Base-by-base conservation (phyloP, 306 rosid genomes). In the Gynostemma pentaphyllum region DNA sequence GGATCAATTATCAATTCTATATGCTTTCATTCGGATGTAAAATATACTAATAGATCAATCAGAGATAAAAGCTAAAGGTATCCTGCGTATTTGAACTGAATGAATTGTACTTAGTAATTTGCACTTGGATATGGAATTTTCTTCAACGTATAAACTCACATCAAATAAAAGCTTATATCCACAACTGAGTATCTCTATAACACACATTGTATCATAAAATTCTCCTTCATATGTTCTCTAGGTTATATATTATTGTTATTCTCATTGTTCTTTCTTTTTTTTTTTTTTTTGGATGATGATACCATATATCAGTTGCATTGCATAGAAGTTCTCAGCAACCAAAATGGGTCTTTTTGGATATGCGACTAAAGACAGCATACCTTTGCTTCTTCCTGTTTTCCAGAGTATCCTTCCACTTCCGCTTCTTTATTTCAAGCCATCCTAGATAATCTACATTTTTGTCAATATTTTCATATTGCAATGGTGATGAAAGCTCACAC, bases 401-500 rank as follows among this genome's bases (percentile, higher is more conserved):
- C 69, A 88, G 75, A 64, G 73, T 80, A 74, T 69, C 61, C 82
- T 86, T 86, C 98, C 98, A 92, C 74, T 70, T 86, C 61, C 87
- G 75, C 81, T 92, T 92, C 83, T 88, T 86, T 36, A 72, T 70
- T 79, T 86, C 85, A 80, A 92, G 98, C 98, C 98, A 92, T 57
- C 90, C 88, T 73, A 79, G 87, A 78, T 92, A 92, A 82, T 92
- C 96, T 41, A 86, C 80, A 67, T 66, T 74, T 79, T 61, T 75
- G 78, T 84, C 98, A 54, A 88, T 72, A 61, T 66, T 59, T 81
- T 79, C 86, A 62, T 36, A 64, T 67, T 63, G 76, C 56, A 23
- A 62, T 51, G 37, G 74, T 73, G 79, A 65, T 69, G 57, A 59
- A 45, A 70, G 66, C 39, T 63, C 70, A 67, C 40, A 55, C n/a